These are phyloP conservation scores for Hypoxylon fragiforme DNA, from an alignment of 495 filamentous ascomycete species.

Conservation along the genomic window DNA sequence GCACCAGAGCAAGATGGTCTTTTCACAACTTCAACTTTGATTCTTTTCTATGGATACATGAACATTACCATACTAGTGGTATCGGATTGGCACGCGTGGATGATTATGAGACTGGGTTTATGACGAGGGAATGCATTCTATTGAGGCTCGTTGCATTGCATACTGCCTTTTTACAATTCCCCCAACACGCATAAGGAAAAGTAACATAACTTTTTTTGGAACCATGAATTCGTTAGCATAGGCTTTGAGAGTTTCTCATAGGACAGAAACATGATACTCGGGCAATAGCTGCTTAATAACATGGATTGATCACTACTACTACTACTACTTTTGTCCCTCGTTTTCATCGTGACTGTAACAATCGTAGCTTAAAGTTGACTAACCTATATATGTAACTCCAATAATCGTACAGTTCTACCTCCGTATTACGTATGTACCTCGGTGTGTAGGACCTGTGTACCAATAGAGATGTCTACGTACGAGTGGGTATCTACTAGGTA, in stretches of 20 bases:
- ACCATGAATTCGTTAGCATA: slow-evolving; percentile 12
- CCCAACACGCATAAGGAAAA: not conserved
- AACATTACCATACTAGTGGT: slow-evolving; percentile 23
- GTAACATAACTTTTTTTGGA: slow-evolving; percentile 7
- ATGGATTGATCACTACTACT: slow-evolving; percentile 5
- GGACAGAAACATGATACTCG: slow-evolving; percentile 27
- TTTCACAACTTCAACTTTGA: slow-evolving; percentile 11
- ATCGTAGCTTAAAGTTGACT: too few species aligned
- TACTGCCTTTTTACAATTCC: slow-evolving; percentile 5
- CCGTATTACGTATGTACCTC: too few species aligned
- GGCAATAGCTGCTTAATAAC: slow-evolving; percentile 29
- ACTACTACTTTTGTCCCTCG: not conserved
- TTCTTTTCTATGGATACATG: slow-evolving; percentile 27
- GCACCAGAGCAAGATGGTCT: slow-evolving; percentile 4
- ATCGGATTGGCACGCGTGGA: slow-evolving; percentile 22
- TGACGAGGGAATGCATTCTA: slow-evolving; percentile 21
- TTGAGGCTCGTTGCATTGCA: slow-evolving; percentile 26
- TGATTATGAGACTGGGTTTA: slow-evolving; percentile 23
- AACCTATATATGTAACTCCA: too few species aligned
- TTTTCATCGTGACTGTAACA: not conserved
- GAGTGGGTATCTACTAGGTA: too few species aligned
- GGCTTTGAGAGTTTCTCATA: slow-evolving; percentile 32
- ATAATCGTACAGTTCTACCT: too few species aligned
- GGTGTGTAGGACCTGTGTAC: too few species aligned
- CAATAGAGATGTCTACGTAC: too few species aligned